Evolutionary conservation across 371 early-diverging fungal genomes (phyloP).

Genomic region (Apophysomyces trapeziformis): DNA sequence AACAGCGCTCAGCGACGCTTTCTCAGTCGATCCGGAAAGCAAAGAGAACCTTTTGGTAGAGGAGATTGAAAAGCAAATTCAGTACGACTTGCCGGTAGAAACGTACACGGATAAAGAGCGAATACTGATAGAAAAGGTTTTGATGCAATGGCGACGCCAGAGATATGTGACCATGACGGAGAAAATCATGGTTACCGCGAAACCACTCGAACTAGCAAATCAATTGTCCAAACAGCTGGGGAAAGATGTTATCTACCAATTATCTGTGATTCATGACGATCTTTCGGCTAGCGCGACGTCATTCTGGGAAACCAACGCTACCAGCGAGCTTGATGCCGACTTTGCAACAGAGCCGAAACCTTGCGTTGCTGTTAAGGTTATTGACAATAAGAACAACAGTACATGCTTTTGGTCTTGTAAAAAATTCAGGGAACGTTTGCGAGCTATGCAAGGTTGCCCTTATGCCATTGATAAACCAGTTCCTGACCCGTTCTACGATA

Average conservation of each 20-base stretch:
- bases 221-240: slow-evolving; percentile 78
- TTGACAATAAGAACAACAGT: slow-evolving; percentile 68
- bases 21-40: slow-evolving; percentile 29
- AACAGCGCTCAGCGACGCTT: slow-evolving; percentile 12
- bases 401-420: slow-evolving; percentile 75
- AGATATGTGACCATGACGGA: slow-evolving; percentile 72
- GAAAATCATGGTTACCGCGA: slow-evolving; percentile 63
- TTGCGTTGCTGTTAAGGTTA: slow-evolving; percentile 66
- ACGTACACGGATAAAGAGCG: slow-evolving; percentile 22
- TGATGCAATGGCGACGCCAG: slow-evolving; percentile 61
- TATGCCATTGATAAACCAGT: slow-evolving; percentile 68
- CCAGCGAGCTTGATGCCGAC: slow-evolving; percentile 40
- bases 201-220: slow-evolving; percentile 82
- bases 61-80: slow-evolving; percentile 34
- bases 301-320: slow-evolving; percentile 59
- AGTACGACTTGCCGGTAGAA: slow-evolving; percentile 17
- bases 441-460: slow-evolving; percentile 75
- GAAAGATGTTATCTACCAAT: slow-evolving; percentile 78
- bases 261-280: slow-evolving; percentile 66
- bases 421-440: slow-evolving; percentile 63
- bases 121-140: slow-evolving; percentile 33
- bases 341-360: slow-evolving; percentile 43
- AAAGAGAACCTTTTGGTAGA: slow-evolving; percentile 38
- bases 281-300: slow-evolving; percentile 52
- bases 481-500: slow-evolving; percentile 75